A percentile compares a stretch with the other conserved stretches of the same genome.
Conservation (phyloP, 140 eudicot genomes). For the Flaveria floridana region DNA sequence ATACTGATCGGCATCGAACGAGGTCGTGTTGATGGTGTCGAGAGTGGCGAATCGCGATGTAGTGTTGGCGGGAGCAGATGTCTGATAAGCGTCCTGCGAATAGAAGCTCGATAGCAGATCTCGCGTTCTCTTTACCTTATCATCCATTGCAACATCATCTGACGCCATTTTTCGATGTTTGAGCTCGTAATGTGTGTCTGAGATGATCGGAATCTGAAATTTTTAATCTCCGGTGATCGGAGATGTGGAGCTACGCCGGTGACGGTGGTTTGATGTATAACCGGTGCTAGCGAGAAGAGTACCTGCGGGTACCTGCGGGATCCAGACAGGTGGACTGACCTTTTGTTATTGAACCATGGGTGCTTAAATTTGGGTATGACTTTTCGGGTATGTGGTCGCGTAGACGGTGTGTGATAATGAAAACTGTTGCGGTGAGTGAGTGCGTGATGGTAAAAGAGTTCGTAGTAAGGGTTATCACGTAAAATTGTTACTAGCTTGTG, state of each 20-base stretch:
- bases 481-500: too few species aligned
- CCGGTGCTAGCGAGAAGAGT: too few species aligned
- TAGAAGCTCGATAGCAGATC: slow-evolving; percentile 94
- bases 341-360: too few species aligned
- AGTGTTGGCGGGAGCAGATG: slow-evolving; percentile 39
- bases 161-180: slow-evolving; percentile 48
- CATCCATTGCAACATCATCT: slow-evolving; percentile 64
- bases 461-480: too few species aligned
- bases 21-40: slow-evolving; percentile 80
- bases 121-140: slow-evolving; percentile 86
- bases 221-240: slow-evolving; percentile 22
- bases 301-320: too few species aligned
- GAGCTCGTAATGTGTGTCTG: slow-evolving; percentile 3
- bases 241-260: slow-evolving; percentile 22
- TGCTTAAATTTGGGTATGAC: too few species aligned
- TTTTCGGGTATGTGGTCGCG: too few species aligned
- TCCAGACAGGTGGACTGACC: too few species aligned
- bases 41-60: slow-evolving; percentile 76
- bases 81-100: slow-evolving; percentile 63
- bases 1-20: slow-evolving; percentile 87
- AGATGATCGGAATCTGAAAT: slow-evolving; percentile 2
- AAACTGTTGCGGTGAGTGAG: too few species aligned
- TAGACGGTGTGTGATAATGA: too few species aligned
- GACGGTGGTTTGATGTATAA: slow-evolving; percentile 8
- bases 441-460: too few species aligned